A percentile compares a stretch with the other conserved stretches of the same genome.
Evolutionary conservation across 2,329 filamentous ascomycete genomes (phyloP).

Genomic region (Botrytis sinoallii): DNA sequence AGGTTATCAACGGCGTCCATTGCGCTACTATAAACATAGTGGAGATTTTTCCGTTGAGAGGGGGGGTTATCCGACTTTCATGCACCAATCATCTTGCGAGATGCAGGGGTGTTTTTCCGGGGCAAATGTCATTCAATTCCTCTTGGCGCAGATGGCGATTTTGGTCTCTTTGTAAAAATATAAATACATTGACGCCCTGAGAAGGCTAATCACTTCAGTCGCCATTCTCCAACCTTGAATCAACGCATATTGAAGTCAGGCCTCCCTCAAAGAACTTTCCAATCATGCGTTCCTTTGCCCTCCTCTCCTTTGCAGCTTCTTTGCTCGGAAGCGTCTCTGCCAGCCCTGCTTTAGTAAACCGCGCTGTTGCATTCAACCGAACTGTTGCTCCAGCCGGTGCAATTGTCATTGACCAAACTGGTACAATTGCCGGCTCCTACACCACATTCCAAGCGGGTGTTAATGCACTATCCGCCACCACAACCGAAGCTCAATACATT

Average conservation of each 20-base stretch:
- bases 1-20: neutral
- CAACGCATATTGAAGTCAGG: neutral
- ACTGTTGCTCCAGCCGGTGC: conserved; percentile 46
- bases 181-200: neutral
- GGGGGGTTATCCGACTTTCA: neutral
- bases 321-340: conserved; percentile 7
- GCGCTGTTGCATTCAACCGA: conserved; percentile 26
- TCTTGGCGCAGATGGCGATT: neutral
- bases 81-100: conserved; percentile 5
- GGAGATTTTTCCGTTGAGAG: neutral
- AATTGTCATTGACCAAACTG: conserved; percentile 43
- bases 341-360: neutral
- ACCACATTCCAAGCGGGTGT: conserved; percentile 28
- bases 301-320: conserved; percentile 9
- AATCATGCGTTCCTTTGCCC: conserved; percentile 15
- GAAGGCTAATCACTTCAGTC: neutral
- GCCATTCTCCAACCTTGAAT: neutral
- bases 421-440: conserved; percentile 35
- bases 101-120: neutral
- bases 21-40: neutral
- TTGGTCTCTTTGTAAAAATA: neutral
- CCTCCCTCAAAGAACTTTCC: neutral
- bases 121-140: neutral
- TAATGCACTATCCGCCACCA: conserved; percentile 42
- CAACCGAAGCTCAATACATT: conserved; percentile 47